phyloP scores from a whole-genome alignment of 2,329 filamentous ascomycete species.

The Pseudopyricularia javanii region DNA sequence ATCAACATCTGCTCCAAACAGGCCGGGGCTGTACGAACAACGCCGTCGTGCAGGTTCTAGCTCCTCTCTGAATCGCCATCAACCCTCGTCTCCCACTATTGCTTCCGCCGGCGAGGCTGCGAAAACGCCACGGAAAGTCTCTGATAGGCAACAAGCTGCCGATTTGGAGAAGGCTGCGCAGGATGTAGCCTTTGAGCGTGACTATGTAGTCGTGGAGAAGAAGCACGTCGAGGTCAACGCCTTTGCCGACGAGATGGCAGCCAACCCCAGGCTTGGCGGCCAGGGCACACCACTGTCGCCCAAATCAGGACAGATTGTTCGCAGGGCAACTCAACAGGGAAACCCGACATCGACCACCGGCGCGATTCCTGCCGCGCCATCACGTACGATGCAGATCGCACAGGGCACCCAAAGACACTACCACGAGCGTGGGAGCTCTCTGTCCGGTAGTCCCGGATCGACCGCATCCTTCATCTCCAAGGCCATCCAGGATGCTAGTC shows the following conservation, averaged over 20 bases:
- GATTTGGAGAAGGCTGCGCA: conserved; percentile 66
- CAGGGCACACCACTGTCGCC: conserved; percentile 32
- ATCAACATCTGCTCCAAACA: conserved; percentile 34
- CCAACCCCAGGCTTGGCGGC: conserved; percentile 56
- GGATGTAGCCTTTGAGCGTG: conserved; percentile 80
- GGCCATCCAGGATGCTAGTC: conserved; percentile 84
- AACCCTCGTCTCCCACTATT: conserved; percentile 19
- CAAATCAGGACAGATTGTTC: conserved; percentile 51
- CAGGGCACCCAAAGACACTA: conserved; percentile 48
- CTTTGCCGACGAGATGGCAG: conserved; percentile 86
- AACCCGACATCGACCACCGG: conserved; percentile 56
- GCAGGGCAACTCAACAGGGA: conserved; percentile 70
- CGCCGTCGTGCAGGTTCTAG: conserved; percentile 26
- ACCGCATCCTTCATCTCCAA: conserved; percentile 89
- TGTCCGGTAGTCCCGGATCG: conserved; percentile 58
- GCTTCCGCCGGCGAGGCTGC: conserved; percentile 15
- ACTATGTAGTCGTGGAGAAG: conserved; percentile 95
- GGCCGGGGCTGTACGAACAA: conserved; percentile 22
- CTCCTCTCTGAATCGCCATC: conserved; percentile 23
- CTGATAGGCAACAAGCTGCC: conserved; percentile 11
- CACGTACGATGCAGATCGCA: conserved; percentile 63
- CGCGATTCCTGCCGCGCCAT: conserved; percentile 52
- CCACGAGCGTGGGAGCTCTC: conserved; percentile 64
- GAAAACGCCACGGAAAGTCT: conserved; percentile 10
- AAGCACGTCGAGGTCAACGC: conserved; percentile 93